Evolutionary conservation across 371 early-diverging fungal genomes (phyloP), one percentile per base, ranked within the genome.

Genomic region (Choanephora cucurbitarum): DNA sequence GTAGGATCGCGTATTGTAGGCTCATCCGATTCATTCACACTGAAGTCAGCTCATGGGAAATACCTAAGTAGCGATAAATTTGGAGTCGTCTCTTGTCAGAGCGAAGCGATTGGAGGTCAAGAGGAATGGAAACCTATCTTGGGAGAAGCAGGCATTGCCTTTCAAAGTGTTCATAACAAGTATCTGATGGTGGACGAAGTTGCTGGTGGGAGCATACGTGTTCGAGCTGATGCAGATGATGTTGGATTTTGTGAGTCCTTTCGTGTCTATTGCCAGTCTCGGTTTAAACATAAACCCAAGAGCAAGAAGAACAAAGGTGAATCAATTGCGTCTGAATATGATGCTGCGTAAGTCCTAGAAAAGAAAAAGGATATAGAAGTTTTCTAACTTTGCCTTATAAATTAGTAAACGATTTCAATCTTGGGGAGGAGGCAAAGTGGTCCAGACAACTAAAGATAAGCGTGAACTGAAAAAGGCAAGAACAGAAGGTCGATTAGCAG

Each of bases 41-140:
- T 93, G 57, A 91, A 90, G 58, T 82, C 89, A 3, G 81, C 79
- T 13, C 71, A 79, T 46, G 85, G 84, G 17, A 82, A 81, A 55
- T 93, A 91, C 66, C 65, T 93, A 8, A 78, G 88, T 34, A 77
- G 84, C 11, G 95, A 94, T 79, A 91, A 92, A 55, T 84, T 92
- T 71, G 95, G 93, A 3, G 80, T 89, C 6, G 91, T 92, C 0
- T 55, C 82, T 4, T 83, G 84, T 19, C 77, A 84, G 13, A 64
- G 77, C 28, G 92, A 91, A 58, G 95, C 93, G 0, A 88, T 90
- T 32, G 91, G 93, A 1, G 87, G 86, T 10, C 72, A 81, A 41
- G 93, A 94, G 62, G 92, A 90, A 63, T 93, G 92, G 92, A 79
- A 80, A 18, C 81, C 82, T 7, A 67, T 85, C 5, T 59, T 91